Percentiles rank a stretch among this genome's conserved stretches.
These are phyloP conservation scores for Mycena rebaudengoi DNA, from an alignment of 768 basidiomycete genomes.

Conservation along the genomic window DNA sequence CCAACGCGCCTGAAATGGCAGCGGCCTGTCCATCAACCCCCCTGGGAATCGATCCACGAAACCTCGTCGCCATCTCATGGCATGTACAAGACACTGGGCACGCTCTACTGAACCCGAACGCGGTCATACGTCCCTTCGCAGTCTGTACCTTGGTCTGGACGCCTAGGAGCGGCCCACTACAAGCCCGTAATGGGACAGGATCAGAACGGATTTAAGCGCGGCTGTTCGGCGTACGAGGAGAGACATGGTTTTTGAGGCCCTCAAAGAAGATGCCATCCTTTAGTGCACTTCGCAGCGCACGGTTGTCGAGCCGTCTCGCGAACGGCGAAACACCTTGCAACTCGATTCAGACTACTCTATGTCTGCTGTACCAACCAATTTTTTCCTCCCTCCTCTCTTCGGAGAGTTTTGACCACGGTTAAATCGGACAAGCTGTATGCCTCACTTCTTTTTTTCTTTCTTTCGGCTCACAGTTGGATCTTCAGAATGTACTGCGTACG, in stretches of 20 bases:
- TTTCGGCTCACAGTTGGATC: background rate
- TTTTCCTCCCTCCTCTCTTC: constrained; percentile 36
- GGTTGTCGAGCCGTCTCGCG: constrained; percentile 25
- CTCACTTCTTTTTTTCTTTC: background rate
- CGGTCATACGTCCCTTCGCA: constrained; percentile 21
- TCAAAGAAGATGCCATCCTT: constrained; percentile 51
- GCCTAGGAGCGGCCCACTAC: background rate
- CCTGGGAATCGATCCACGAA: constrained; percentile 9
- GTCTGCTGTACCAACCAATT: constrained; percentile 54
- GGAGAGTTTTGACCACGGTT: background rate
- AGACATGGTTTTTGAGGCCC: constrained; percentile 26
- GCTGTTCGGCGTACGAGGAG: constrained; percentile 30
- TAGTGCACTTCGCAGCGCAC: constrained; percentile 75
- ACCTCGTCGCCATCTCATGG: constrained; percentile 18
- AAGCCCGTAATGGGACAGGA: constrained; percentile 1
- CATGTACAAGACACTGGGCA: constrained; percentile 24
- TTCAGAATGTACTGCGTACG: background rate
- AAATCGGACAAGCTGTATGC: background rate
- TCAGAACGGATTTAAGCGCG: constrained; percentile 2
- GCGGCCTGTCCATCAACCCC: constrained; percentile 2
- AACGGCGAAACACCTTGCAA: constrained; percentile 43
- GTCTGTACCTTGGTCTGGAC: constrained; percentile 24
- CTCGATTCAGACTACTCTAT: constrained; percentile 81
- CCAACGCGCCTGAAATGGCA: constrained; percentile 11
- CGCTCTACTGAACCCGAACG: constrained; percentile 16